Evolutionary conservation across 1,139 yeast species (phyloP).

Genomic region (Saccharomyces hybrid): DNA sequence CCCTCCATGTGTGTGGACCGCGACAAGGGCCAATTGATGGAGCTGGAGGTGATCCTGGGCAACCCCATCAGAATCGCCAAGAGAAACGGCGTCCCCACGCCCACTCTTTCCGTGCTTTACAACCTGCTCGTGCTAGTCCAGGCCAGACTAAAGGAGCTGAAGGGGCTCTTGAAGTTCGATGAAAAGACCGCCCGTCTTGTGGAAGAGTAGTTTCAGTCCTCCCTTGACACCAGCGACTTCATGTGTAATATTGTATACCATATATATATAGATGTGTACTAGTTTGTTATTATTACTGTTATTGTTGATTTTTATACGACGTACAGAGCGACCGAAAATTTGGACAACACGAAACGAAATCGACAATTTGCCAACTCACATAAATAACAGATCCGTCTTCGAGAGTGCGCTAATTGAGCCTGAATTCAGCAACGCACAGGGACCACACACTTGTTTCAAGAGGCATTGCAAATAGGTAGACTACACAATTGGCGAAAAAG

Average conservation of each 20-base stretch:
- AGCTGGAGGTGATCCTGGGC: conserved; percentile 51
- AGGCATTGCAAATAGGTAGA: neutral
- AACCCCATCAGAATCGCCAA: conserved; percentile 48
- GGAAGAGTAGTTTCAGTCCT: neutral
- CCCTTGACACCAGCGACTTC: too few species aligned
- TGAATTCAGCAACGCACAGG: neutral
- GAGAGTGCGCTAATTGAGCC: neutral
- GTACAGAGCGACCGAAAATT: conserved; percentile 1
- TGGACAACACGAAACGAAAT: conserved; percentile 1
- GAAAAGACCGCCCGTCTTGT: conserved; percentile 11
- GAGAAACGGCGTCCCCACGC: conserved; percentile 32
- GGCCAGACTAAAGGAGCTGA: conserved; percentile 30
- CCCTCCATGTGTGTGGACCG: conserved; percentile 59
- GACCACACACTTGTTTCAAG: neutral
- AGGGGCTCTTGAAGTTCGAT: conserved; percentile 26
- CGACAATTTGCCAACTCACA: neutral
- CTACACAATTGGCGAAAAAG: neutral
- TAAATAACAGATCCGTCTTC: neutral
- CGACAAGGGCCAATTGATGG: conserved; percentile 46
- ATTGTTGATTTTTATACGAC: neutral
- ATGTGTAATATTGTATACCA: too few species aligned
- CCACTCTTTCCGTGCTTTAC: conserved; percentile 33
- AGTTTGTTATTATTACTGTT: neutral
- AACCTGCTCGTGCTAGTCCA: conserved; percentile 34
- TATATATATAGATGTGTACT: neutral